Evolutionary conservation across 495 filamentous ascomycete species (phyloP), one percentile per base, ranked within the genome.

Genomic region (Lasiosphaeria ovina): DNA sequence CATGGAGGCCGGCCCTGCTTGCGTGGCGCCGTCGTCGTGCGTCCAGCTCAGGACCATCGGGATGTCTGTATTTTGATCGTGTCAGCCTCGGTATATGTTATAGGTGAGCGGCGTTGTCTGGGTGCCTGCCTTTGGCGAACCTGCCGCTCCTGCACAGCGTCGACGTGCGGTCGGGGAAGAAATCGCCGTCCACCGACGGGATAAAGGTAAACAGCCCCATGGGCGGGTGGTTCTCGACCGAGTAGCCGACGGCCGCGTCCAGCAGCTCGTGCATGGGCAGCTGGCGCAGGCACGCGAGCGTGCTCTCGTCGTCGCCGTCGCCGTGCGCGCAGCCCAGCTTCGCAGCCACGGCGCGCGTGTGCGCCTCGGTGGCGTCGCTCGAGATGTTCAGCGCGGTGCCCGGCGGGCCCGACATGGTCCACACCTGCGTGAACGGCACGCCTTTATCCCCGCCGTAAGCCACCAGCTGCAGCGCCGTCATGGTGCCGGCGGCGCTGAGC

Each of bases 401-500:
- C 9, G 76, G 70, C 11, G 71, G 74, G 7, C 76, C 77, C 6
- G 74, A 77, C 74, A 80, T 79, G 56, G 72, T 72, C 62, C 75
- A 77, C 11, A 51, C 64, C 42, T 66, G 60, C 1, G 64, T 64
- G 32, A 75, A 75, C 11, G 71, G 68, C 9, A 69, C 73, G 10
- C 69, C 72, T 35, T 61, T 40, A 3, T 59, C 62, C 12, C 76
- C 75, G 3, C 62, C 67, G 31, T 72, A 77, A 0, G 73, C 62
- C 16, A 67, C 49, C 8, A 76, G 60, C 3, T 77, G 76, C 8
- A 77, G 61, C 11, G 71, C 66, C 17, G 71, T 66, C 31, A 73
- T 66, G 10, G 58, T 64, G 1, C 61, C 66, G 1, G 58, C 66
- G 1, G 66, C 35, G 7, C 51, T 57, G 0, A 66, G 42, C 0